Base-by-base conservation (phyloP, 768 basidiomycete species). In the Tremella mesenterica region DNA sequence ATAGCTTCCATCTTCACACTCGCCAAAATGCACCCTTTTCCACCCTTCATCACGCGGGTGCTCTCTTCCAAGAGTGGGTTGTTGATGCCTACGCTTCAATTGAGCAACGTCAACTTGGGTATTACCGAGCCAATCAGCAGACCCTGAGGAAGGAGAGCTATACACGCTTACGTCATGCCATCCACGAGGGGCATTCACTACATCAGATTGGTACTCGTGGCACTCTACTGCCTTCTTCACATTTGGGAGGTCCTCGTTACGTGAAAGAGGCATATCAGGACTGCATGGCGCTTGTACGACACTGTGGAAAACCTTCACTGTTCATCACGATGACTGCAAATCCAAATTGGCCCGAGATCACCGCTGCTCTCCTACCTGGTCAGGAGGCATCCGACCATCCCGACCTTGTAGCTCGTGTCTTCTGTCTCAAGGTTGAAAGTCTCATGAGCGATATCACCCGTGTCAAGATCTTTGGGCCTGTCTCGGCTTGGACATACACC, bases 81-180 rank as follows among this genome's bases (percentile, higher is more conserved):
- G 75, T 76, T 39, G 78, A 81, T 71, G 61, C 56, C 1, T 81
- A 73, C 74, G 78, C 79, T n/a, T 61, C 69, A 0, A 61, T 74
- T 25, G 78, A 81, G 2, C 77, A 79, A 20, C 57, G 36, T 5
- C 63, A 67, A 1, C 66, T 81, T 0, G 47, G 34, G 9, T 81
- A 64, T 63, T 36, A 75, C 4, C 4, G 26, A 29, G 23, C 14
- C 13, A 39, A 55, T 44, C 48, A 45, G 20, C 7, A 45, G 21
- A 25, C n/a, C 14, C 8, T 45, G 5, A 4, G 44, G 20, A 5
- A 3, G 4, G 44, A 45, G 20, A 45, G 21, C 8, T 21, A 8
- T 25, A 26, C 4, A 9, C 9, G 20, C 5, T 26, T 45, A 4
- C 26, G 44, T 21, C 4, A 16, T 7, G 44, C 44, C 44, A 25